phyloP scores from a whole-genome alignment of 148 eudicot genomes.

The Gaultheria prostrata region DNA sequence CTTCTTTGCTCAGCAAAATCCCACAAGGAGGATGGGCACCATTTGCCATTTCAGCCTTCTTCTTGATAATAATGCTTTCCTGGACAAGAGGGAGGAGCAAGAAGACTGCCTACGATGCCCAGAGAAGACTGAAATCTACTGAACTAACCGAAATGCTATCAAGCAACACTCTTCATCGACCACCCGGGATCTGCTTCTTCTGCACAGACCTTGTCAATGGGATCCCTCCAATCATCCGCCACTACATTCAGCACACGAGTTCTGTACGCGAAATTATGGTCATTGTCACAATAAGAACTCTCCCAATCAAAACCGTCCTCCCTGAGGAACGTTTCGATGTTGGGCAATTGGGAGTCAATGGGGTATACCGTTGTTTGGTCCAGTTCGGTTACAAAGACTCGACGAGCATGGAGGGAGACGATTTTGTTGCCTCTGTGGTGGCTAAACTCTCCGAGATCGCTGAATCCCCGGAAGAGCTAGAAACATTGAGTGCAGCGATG shows the following conservation, averaged over 20 bases:
- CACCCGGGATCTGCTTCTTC: constrained; percentile 40
- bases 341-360: constrained; percentile 9
- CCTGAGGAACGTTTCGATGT: constrained; percentile 24
- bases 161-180: not conserved
- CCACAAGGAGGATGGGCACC: constrained; percentile 50
- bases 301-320: constrained; percentile 31
- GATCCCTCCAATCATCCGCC: constrained; percentile 37
- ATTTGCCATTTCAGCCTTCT: constrained; percentile 32
- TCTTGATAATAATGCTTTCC: constrained; percentile 17
- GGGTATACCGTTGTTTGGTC: constrained; percentile 22
- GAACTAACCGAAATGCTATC: constrained; percentile 12
- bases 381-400: constrained; percentile 21
- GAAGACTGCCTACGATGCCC: constrained; percentile 15
- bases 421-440: constrained; percentile 13
- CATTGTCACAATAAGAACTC: constrained; percentile 28
- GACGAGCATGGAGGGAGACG: constrained; percentile 11
- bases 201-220: constrained; percentile 38
- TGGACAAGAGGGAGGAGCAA: constrained; percentile 32
- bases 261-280: constrained; percentile 33
- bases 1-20: constrained; percentile 32
- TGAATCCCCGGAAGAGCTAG: constrained; percentile 6
- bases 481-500: constrained; percentile 10
- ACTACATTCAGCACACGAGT: constrained; percentile 29
- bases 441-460: constrained; percentile 16
- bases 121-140: constrained; percentile 2